Evolutionary conservation across 1,284 basidiomycete genomes (phyloP).

Genomic region (Boletus sp.): DNA sequence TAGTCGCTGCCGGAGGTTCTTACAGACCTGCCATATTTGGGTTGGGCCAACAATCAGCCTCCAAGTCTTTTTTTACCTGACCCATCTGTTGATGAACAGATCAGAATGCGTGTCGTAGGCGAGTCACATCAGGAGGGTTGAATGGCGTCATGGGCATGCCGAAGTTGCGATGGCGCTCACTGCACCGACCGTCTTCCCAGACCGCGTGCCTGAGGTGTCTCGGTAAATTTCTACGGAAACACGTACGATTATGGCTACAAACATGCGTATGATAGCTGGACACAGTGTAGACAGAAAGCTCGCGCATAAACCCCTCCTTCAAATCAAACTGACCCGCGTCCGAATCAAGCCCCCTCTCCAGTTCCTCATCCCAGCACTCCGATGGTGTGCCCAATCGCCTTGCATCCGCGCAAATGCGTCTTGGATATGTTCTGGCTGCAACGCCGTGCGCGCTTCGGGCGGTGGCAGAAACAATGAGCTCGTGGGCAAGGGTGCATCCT

Average conservation of each 20-base stretch:
- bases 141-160: no score
- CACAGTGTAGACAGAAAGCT: background rate
- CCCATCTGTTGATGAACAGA: no score
- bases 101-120: no score
- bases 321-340: conserved; percentile 70
- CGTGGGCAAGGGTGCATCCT: conserved; percentile 57
- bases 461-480: conserved; percentile 77
- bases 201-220: no score
- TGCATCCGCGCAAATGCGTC: conserved; percentile 89
- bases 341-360: conserved; percentile 81
- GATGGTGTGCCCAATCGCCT: conserved; percentile 72
- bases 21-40: no score
- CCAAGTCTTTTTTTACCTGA: no score
- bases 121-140: no score
- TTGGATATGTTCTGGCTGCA: conserved; percentile 81
- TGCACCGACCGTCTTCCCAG: no score
- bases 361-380: conserved; percentile 82
- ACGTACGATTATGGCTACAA: background rate
- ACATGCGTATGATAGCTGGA: background rate
- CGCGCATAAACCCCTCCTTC: background rate
- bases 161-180: no score
- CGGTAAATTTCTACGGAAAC: no score
- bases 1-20: no score
- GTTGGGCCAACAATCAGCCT: no score
- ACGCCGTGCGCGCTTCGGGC: conserved; percentile 70